A percentile compares a stretch with the other conserved stretches of the same genome.
Conservation (phyloP, 2,329 filamentous ascomycete genomes). For the Fusarium lyarnte region DNA sequence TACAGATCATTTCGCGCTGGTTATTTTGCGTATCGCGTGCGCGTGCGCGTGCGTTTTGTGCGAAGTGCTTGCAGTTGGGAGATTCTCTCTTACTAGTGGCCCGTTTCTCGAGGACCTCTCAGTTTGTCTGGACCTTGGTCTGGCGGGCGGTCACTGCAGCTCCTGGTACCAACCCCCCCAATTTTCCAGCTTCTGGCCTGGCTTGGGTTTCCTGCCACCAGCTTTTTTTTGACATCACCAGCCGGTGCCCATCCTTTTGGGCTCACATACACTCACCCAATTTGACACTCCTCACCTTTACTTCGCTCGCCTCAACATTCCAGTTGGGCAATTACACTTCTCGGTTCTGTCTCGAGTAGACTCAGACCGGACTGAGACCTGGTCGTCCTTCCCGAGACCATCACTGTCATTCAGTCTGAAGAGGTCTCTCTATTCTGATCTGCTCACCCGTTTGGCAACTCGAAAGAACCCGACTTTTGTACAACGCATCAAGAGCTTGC, state of each 20-base stretch:
- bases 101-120: conserved; percentile 12
- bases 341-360: conserved; percentile 32
- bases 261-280: conserved; percentile 27
- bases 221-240: conserved; percentile 47
- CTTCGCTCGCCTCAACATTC: conserved; percentile 29
- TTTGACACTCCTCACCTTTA: conserved; percentile 12
- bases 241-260: conserved; percentile 29
- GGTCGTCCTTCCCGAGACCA: conserved; percentile 28
- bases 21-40: conserved; percentile 15
- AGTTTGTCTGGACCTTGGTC: conserved; percentile 25
- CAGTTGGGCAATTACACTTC: conserved; percentile 28
- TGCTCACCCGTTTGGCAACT: conserved; percentile 5
- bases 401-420: conserved; percentile 3
- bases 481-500: conserved; percentile 31
- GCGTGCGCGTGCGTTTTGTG: conserved; percentile 21
- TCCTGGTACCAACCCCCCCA: conserved; percentile 32
- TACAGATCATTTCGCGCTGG: background rate
- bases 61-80: conserved; percentile 23
- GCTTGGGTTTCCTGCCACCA: conserved; percentile 45
- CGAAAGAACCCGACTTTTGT: conserved; percentile 26
- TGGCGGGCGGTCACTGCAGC: conserved; percentile 30
- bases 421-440: background rate
- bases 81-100: conserved; percentile 26
- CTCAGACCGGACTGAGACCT: conserved; percentile 29
- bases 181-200: conserved; percentile 35